Percentiles rank a stretch among this genome's conserved stretches.
These are phyloP conservation scores for Suillus alpinus DNA, from an alignment of 768 basidiomycete genomes.

Conservation along the genomic window DNA sequence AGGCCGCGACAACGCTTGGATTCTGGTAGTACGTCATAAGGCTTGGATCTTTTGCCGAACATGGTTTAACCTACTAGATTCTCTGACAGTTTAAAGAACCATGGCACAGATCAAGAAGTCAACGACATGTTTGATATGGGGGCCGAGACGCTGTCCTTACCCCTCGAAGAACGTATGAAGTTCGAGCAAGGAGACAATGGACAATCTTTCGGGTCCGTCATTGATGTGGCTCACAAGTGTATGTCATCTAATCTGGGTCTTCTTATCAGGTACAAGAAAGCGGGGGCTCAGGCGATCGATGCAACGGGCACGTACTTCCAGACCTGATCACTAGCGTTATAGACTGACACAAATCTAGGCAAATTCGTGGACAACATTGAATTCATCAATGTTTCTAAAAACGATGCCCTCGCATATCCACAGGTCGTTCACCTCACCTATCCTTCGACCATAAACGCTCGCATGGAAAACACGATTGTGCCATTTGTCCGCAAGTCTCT, in stretches of 20 bases:
- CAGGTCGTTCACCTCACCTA: conserved; percentile 51
- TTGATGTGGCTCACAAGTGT: background rate
- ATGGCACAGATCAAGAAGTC: conserved; percentile 36
- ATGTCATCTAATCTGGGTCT: background rate
- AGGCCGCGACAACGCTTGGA: conserved; percentile 46
- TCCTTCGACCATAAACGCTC: conserved; percentile 47
- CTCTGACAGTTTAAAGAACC: conserved; percentile 39
- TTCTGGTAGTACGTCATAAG: conserved; percentile 50
- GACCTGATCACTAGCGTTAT: background rate
- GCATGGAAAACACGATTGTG: conserved; percentile 47
- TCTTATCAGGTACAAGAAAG: conserved; percentile 52
- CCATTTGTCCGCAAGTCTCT: conserved; percentile 60
- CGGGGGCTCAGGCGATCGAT: conserved; percentile 62
- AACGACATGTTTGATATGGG: conserved; percentile 43
- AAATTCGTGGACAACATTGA: conserved; percentile 47
- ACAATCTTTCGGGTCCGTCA: conserved; percentile 35
- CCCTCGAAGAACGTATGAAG: conserved; percentile 40
- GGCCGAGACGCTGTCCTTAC: conserved; percentile 37
- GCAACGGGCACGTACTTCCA: conserved; percentile 40
- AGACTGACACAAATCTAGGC: background rate
- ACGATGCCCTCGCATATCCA: conserved; percentile 66
- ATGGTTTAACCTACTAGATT: background rate
- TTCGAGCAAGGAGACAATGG: conserved; percentile 44
- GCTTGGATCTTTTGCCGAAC: background rate
- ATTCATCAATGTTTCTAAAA: conserved; percentile 67